Conservation (phyloP, 2,329 filamentous ascomycete species). For the Sordariomycetes sp. region DNA sequence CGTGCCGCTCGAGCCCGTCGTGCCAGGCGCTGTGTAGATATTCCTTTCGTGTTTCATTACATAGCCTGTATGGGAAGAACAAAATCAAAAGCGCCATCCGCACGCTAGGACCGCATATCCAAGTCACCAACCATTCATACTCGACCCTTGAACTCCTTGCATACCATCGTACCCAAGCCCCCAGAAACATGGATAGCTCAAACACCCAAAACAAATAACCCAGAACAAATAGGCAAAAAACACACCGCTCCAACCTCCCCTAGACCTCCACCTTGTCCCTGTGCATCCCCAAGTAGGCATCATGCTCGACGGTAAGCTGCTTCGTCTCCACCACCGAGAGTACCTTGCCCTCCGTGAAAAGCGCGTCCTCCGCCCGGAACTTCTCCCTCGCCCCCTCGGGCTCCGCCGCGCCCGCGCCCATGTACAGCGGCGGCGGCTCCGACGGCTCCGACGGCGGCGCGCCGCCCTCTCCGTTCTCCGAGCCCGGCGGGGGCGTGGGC, state of each 20-base stretch:
- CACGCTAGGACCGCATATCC: background rate
- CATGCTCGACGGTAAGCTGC: conserved; percentile 6
- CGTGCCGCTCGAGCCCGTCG: too few species aligned
- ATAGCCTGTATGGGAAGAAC: too few species aligned
- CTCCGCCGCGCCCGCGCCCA: background rate
- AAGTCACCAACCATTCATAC: background rate
- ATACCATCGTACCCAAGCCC: too few species aligned
- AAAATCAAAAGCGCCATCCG: too few species aligned
- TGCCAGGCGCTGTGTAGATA: too few species aligned
- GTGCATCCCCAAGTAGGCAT: conserved; percentile 4
- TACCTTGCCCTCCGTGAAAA: conserved; percentile 15
- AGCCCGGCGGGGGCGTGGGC: background rate
- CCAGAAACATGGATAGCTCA: background rate
- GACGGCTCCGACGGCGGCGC: too few species aligned
- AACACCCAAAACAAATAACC: background rate
- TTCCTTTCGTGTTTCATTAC: too few species aligned
- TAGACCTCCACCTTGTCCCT: background rate
- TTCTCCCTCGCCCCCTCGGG: conserved; percentile 13
- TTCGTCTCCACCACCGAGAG: conserved; percentile 12
- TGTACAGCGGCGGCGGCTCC: background rate
- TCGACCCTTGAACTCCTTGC: too few species aligned
- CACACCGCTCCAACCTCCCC: background rate
- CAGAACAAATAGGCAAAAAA: background rate
- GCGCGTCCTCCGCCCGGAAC: conserved; percentile 13
- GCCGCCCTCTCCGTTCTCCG: background rate